Evolutionary conservation across 192 early-diverging fungal genomes (phyloP).

Genomic region (Coemansia javaensis): DNA sequence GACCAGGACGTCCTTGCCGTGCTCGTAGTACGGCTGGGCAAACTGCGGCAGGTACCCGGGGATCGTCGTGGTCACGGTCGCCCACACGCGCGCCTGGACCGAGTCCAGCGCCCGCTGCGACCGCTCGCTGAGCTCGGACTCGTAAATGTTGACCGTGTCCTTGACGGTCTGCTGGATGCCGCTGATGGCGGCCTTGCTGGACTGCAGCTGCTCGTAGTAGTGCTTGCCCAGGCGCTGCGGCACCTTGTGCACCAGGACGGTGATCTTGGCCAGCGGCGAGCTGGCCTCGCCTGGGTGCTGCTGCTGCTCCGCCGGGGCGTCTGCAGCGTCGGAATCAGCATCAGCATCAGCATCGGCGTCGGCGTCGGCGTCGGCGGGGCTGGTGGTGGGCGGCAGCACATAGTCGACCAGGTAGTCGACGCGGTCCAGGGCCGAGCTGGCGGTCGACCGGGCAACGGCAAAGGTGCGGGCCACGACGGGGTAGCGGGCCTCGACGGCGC

Average conservation of each 20-base stretch:
- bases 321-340: not conserved
- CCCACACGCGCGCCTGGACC: conserved; percentile 33
- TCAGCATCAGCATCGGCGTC: no score
- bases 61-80: conserved; percentile 35
- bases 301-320: not conserved
- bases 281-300: no score
- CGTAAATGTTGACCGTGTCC: conserved; percentile 41
- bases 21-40: conserved; percentile 42
- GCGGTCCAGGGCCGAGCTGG: conserved; percentile 56
- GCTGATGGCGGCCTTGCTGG: conserved; percentile 31
- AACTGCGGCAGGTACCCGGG: conserved; percentile 41
- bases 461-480: conserved; percentile 55
- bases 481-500: conserved; percentile 38
- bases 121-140: conserved; percentile 35
- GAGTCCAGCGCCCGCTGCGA: conserved; percentile 27
- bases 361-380: not conserved
- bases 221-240: conserved; percentile 34
- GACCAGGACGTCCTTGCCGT: conserved; percentile 41
- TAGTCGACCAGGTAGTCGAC: conserved; percentile 58
- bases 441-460: conserved; percentile 49
- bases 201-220: conserved; percentile 38
- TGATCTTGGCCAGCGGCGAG: conserved; percentile 43
- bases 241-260: conserved; percentile 46
- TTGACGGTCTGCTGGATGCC: conserved; percentile 37
- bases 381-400: conserved; percentile 32